Evolutionary conservation across 108 stramenopile genomes (phyloP).

Genomic region (Conticribra guillardii): DNA sequence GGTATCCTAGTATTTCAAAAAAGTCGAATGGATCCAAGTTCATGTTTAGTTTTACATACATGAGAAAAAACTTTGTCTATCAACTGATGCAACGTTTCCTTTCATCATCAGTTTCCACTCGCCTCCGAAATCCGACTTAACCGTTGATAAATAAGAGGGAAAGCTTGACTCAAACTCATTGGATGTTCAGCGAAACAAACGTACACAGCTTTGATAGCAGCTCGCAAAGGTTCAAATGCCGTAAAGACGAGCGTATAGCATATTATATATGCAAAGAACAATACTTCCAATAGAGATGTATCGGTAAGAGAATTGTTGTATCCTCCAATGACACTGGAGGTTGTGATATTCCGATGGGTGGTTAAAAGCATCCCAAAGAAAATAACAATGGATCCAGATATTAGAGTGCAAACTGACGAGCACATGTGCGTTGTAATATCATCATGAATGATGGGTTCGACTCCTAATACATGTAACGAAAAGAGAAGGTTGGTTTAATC

Average conservation of each 20-base stretch:
- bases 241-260: slow-evolving; percentile 84
- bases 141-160: slow-evolving; percentile 83
- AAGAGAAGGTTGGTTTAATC: neutral
- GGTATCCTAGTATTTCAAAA: too few species aligned
- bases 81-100: too few species aligned
- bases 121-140: slow-evolving; percentile 76
- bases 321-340: slow-evolving; percentile 7
- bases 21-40: too few species aligned
- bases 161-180: slow-evolving; percentile 75
- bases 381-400: slow-evolving; percentile 68
- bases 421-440: slow-evolving; percentile 86
- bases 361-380: slow-evolving; percentile 64
- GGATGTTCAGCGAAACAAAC: slow-evolving; percentile 88
- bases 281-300: slow-evolving; percentile 57
- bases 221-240: slow-evolving; percentile 85
- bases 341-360: slow-evolving; percentile 50
- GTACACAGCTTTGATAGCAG: slow-evolving; percentile 83
- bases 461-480: slow-evolving; percentile 29
- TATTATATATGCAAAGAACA: slow-evolving; percentile 74
- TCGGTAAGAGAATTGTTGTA: slow-evolving; percentile 47
- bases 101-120: too few species aligned
- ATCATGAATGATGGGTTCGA: slow-evolving; percentile 85
- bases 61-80: too few species aligned
- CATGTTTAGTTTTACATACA: too few species aligned
- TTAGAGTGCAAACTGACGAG: slow-evolving; percentile 61